phyloP scores from a whole-genome alignment of 2,329 filamentous ascomycete species.

The Scopulariopsis brevicaulis region DNA sequence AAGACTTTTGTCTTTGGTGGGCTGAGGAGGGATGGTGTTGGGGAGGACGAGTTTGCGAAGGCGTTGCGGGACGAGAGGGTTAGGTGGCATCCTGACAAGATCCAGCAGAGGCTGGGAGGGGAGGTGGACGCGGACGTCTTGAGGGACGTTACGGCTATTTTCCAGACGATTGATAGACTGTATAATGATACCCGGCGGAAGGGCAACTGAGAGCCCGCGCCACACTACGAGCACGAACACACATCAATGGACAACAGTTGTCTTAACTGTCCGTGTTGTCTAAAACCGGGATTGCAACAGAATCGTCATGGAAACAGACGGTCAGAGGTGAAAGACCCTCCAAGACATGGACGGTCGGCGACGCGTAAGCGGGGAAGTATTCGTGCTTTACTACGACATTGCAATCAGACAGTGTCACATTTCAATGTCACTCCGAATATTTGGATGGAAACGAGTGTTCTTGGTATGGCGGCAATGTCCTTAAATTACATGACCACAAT shows the following conservation, averaged over 20 bases:
- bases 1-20: slow-evolving; percentile 55
- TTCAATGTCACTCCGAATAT: neutral
- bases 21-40: slow-evolving; percentile 25
- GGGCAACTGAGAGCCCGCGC: neutral
- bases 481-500: neutral
- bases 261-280: too few species aligned
- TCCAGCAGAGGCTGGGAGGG: slow-evolving; percentile 76
- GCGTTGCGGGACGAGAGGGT: slow-evolving; percentile 74
- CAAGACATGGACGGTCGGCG: too few species aligned
- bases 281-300: too few species aligned
- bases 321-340: too few species aligned
- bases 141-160: slow-evolving; percentile 75
- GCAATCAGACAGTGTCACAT: neutral
- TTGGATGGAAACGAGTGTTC: neutral
- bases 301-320: too few species aligned
- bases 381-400: too few species aligned
- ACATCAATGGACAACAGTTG: too few species aligned
- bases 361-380: too few species aligned
- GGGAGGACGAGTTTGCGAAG: slow-evolving; percentile 31
- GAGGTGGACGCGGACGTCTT: slow-evolving; percentile 61
- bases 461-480: neutral
- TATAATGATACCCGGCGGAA: slow-evolving; percentile 2
- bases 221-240: neutral
- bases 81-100: slow-evolving; percentile 95
- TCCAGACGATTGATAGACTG: slow-evolving; percentile 67